Conservation (phyloP, 495 filamentous ascomycete species). For the Aspergillus sparsus region DNA sequence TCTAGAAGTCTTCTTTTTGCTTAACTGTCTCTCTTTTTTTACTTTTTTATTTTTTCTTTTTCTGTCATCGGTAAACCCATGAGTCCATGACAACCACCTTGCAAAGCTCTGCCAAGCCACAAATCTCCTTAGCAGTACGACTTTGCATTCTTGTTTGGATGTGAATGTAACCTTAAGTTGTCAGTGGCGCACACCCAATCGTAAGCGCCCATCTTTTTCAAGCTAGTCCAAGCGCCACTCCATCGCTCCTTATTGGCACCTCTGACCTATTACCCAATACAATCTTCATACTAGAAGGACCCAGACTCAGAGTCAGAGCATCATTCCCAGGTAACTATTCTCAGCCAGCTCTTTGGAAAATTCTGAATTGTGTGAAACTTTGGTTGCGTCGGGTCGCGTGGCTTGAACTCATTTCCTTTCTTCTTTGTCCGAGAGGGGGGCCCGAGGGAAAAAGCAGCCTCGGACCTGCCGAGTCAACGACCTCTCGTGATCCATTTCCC, state of each 20-base stretch:
- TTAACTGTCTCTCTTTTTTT: no score
- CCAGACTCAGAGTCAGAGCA: neutral
- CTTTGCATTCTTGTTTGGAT: neutral
- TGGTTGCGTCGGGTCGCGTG: neutral
- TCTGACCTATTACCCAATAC: neutral
- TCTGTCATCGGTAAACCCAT: no score
- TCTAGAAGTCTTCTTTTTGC: no score
- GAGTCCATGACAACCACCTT: no score
- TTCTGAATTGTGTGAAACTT: neutral
- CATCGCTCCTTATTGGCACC: neutral
- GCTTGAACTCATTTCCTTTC: neutral
- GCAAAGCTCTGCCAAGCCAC: no score
- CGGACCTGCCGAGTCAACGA: constrained; percentile 3
- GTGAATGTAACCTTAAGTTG: constrained; percentile 2
- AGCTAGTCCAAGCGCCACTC: neutral
- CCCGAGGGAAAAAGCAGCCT: neutral
- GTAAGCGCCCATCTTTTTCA: neutral
- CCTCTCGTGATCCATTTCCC: constrained; percentile 5
- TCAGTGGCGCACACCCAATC: constrained; percentile 2
- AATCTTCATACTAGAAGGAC: no score
- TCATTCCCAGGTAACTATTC: neutral
- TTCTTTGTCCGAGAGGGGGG: neutral
- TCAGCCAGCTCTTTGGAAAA: no score
- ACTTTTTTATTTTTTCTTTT: no score
- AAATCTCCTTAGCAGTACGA: neutral